Evolutionary conservation across 2,329 filamentous ascomycete species (phyloP).

Genomic region (Cytospora chrysosperma): DNA sequence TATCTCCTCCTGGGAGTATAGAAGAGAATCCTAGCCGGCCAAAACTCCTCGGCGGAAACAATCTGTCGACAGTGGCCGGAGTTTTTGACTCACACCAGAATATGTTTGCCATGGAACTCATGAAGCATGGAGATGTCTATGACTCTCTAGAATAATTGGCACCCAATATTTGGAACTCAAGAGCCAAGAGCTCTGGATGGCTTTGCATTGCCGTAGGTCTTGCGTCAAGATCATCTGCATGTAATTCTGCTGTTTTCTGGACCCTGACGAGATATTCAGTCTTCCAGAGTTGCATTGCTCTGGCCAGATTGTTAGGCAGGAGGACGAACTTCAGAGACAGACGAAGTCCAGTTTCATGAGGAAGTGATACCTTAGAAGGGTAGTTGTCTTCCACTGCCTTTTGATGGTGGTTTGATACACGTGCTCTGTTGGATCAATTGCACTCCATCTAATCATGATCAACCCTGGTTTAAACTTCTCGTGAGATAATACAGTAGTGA

Average conservation of each 20-base stretch:
- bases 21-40: neutral
- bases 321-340: neutral
- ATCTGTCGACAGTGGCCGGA: neutral
- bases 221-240: too few relatives aligned
- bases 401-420: neutral
- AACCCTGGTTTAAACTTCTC: too few relatives aligned
- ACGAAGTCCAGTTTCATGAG: slow-evolving; percentile 3
- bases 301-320: neutral
- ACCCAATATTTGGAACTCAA: neutral
- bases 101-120: slow-evolving; percentile 8
- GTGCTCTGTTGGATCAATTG: too few relatives aligned
- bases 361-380: neutral
- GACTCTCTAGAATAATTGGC: neutral
- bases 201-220: slow-evolving; percentile 11
- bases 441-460: too few relatives aligned
- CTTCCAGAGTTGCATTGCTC: slow-evolving; percentile 4
- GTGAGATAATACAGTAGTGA: too few relatives aligned
- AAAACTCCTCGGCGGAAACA: neutral
- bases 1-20: slow-evolving; percentile 1
- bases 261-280: neutral
- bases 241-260: too few relatives aligned
- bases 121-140: slow-evolving; percentile 10
- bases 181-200: slow-evolving; percentile 3
- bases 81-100: neutral
- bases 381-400: neutral